These are phyloP conservation scores for Paramyrothecium roridum DNA, from an alignment of 2,329 filamentous ascomycete species.

Conservation along the genomic window DNA sequence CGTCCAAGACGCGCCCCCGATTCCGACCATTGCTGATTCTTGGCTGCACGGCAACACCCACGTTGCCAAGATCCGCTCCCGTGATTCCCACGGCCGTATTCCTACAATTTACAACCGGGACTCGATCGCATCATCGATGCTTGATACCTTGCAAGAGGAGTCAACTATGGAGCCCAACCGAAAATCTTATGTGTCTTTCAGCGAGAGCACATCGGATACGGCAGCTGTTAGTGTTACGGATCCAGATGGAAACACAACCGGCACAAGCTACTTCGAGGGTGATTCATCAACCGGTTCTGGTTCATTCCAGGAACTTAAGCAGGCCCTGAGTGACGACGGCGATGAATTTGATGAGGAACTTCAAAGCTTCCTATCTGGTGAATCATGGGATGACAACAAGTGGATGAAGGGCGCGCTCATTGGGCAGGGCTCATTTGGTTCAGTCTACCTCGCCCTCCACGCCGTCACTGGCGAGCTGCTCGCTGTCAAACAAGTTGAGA, in stretches of 20 bases:
- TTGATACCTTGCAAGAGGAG: slow-evolving; percentile 90
- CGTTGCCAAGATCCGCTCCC: slow-evolving; percentile 34
- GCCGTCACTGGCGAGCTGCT: slow-evolving; percentile 95
- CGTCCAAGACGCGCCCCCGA: slow-evolving; percentile 86
- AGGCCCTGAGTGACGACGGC: slow-evolving; percentile 84
- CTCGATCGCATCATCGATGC: slow-evolving; percentile 82
- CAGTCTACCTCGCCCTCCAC: slow-evolving; percentile 91
- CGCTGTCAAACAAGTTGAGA: slow-evolving; percentile 96
- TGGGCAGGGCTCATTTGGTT: slow-evolving; percentile 94
- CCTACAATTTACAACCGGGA: slow-evolving; percentile 62
- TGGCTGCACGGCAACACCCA: slow-evolving; percentile 64
- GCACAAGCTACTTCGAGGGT: slow-evolving; percentile 84
- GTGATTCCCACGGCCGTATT: slow-evolving; percentile 47
- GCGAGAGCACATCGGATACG: slow-evolving; percentile 71
- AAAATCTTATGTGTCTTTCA: slow-evolving; percentile 92
- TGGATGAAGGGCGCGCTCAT: slow-evolving; percentile 99
- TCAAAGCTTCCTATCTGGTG: slow-evolving; percentile 83
- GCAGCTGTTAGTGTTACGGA: slow-evolving; percentile 72
- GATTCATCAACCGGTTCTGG: slow-evolving; percentile 67
- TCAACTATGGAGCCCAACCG: slow-evolving; percentile 82
- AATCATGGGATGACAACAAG: slow-evolving; percentile 94
- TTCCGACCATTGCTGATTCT: slow-evolving; percentile 91
- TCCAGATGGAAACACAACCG: slow-evolving; percentile 66
- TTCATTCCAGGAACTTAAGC: slow-evolving; percentile 78
- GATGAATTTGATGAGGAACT: slow-evolving; percentile 90